Conservation (phyloP, 2,329 filamentous ascomycete genomes). For the Aspergillus sp. region DNA sequence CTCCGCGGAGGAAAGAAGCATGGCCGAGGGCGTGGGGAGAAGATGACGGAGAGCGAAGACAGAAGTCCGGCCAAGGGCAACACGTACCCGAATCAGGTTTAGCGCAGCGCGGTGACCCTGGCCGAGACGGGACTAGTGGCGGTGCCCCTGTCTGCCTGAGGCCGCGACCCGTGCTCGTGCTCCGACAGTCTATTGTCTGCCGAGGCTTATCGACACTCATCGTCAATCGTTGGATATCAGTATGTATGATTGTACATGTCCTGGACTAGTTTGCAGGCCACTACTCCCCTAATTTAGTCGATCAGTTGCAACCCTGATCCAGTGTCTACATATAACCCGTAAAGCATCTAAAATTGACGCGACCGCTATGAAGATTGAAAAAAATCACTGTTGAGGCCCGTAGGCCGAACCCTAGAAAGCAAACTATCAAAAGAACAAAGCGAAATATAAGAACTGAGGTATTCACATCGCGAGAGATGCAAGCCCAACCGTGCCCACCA, state of each 20-base stretch:
- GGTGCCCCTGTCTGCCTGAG: conserved; percentile 1
- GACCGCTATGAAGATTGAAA: too few relatives aligned
- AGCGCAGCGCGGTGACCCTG: not conserved
- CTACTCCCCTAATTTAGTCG: too few relatives aligned
- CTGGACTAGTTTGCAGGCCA: too few relatives aligned
- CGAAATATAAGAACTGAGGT: conserved; percentile 8
- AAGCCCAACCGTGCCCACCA: conserved; percentile 21
- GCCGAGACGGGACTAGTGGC: not conserved
- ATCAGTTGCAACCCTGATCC: too few relatives aligned
- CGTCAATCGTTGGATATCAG: too few relatives aligned
- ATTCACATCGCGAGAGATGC: conserved; percentile 25
- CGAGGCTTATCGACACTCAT: too few relatives aligned
- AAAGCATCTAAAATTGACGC: too few relatives aligned
- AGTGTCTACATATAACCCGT: too few relatives aligned
- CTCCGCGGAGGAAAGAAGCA: conserved; percentile 13
- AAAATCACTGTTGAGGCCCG: not conserved
- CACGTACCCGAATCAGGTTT: conserved; percentile 5
- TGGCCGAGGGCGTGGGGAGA: conserved; percentile 11
- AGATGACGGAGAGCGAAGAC: conserved; percentile 5
- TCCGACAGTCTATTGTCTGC: too few relatives aligned
- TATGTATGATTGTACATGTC: not conserved
- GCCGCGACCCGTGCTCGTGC: too few relatives aligned
- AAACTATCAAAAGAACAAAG: conserved; percentile 6
- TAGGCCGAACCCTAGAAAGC: not conserved
- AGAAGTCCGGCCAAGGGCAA: not conserved